These are phyloP conservation scores for Dictyophora rubrovolvata DNA, from an alignment of 768 basidiomycete species.

Conservation along the genomic window DNA sequence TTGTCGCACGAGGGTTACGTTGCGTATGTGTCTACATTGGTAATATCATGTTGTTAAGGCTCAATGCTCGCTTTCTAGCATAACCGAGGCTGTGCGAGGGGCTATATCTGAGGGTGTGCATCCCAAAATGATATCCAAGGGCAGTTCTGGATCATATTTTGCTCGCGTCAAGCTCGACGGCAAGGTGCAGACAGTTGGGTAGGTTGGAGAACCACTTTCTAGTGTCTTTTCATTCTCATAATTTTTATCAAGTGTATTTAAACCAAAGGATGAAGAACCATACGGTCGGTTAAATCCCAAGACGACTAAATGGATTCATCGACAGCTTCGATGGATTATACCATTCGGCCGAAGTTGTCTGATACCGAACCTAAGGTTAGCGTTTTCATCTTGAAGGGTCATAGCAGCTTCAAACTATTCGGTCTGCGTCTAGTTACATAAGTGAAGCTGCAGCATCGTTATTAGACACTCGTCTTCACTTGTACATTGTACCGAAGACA, in stretches of 20 bases:
- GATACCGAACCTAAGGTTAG: slow-evolving; percentile 79
- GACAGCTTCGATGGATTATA: slow-evolving; percentile 82
- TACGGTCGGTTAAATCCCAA: slow-evolving; percentile 86
- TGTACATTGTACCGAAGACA: slow-evolving; percentile 80
- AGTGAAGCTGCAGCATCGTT: slow-evolving; percentile 85
- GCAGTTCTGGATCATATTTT: slow-evolving; percentile 87
- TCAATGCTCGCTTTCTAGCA: slow-evolving; percentile 1
- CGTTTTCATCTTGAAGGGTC: not conserved
- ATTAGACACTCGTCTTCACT: slow-evolving; percentile 59
- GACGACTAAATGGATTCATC: slow-evolving; percentile 87
- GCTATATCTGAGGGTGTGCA: slow-evolving; percentile 73
- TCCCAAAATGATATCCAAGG: slow-evolving; percentile 85
- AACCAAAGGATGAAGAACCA: slow-evolving; percentile 86
- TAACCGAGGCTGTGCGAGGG: slow-evolving; percentile 44
- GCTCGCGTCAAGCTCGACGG: slow-evolving; percentile 76
- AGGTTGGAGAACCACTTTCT: slow-evolving; percentile 21
- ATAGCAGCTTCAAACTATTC: not conserved
- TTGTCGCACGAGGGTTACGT: slow-evolving; percentile 69
- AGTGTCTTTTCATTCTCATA: not conserved
- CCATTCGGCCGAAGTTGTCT: slow-evolving; percentile 85
- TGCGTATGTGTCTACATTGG: slow-evolving; percentile 34
- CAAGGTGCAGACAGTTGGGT: slow-evolving; percentile 72
- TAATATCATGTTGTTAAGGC: not conserved
- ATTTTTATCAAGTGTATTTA: slow-evolving; percentile 58
- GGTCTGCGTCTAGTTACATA: slow-evolving; percentile 50